A percentile compares a stretch with the other conserved stretches of the same genome.
These are phyloP conservation scores for Solanum peruvianum DNA, from an alignment of 257 asterid genomes.

Conservation along the genomic window DNA sequence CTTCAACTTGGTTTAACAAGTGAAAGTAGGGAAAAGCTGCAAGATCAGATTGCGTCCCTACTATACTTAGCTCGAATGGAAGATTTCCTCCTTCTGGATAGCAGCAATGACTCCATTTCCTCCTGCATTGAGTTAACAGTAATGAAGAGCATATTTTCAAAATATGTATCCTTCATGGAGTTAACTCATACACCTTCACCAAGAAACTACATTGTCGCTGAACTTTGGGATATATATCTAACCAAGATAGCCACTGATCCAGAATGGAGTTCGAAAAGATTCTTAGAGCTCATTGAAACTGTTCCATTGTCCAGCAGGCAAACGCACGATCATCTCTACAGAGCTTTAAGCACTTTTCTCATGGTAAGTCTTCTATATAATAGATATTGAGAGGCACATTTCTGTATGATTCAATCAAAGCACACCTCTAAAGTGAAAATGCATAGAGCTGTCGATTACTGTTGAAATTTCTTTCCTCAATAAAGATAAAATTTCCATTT, in stretches of 20 bases:
- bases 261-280: constrained; percentile 18
- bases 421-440: neutral
- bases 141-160: constrained; percentile 43
- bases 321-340: constrained; percentile 56
- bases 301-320: constrained; percentile 45
- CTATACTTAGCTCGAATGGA: constrained; percentile 42
- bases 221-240: constrained; percentile 55
- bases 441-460: neutral
- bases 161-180: constrained; percentile 21
- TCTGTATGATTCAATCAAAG: neutral
- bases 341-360: constrained; percentile 41
- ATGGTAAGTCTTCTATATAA: constrained; percentile 18
- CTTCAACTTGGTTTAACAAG: constrained; percentile 17
- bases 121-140: constrained; percentile 17
- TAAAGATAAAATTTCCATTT: neutral
- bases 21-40: constrained; percentile 40
- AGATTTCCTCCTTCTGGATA: constrained; percentile 29
- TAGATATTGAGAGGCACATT: neutral
- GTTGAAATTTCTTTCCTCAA: neutral
- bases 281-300: constrained; percentile 45
- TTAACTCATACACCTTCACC: constrained; percentile 12
- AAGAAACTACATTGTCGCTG: constrained; percentile 28
- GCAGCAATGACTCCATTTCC: constrained; percentile 4
- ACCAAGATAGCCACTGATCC: constrained; percentile 32
- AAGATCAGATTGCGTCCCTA: constrained; percentile 29